Percentiles rank a stretch among this genome's conserved stretches.
phyloP scores from a whole-genome alignment of 2,329 filamentous ascomycete species.

The Malbranchea cinnamomea region DNA sequence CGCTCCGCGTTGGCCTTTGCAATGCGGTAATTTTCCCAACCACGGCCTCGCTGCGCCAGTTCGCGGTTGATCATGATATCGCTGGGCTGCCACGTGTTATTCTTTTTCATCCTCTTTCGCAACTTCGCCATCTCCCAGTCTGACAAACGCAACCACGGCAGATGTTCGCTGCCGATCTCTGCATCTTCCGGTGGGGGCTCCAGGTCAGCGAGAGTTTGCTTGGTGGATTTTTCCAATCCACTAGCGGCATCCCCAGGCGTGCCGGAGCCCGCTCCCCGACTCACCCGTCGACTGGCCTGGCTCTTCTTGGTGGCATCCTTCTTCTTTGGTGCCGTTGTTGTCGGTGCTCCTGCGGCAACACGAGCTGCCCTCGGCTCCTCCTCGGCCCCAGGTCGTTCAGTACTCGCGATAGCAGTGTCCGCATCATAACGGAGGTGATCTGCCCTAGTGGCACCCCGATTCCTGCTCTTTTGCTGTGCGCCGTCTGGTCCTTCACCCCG shows the following conservation, averaged over 20 bases:
- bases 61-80: constrained; percentile 53
- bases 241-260: constrained; percentile 38
- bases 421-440: constrained; percentile 22
- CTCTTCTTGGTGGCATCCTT: constrained; percentile 4
- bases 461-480: constrained; percentile 21
- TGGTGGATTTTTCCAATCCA: constrained; percentile 44
- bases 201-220: constrained; percentile 44
- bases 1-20: constrained; percentile 37
- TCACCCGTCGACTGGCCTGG: constrained; percentile 12
- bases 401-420: constrained; percentile 1
- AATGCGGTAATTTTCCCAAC: constrained; percentile 34
- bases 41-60: constrained; percentile 43
- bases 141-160: constrained; percentile 49
- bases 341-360: neutral
- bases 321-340: constrained; percentile 1
- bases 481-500: constrained; percentile 11
- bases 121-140: constrained; percentile 54
- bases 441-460: constrained; percentile 20
- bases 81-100: constrained; percentile 52
- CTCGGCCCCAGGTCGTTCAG: constrained; percentile 1
- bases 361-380: constrained; percentile 1
- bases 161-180: constrained; percentile 42
- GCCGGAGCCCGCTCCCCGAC: too few relatives aligned
- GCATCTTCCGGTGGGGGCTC: constrained; percentile 46
- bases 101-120: constrained; percentile 57